Evolutionary conservation across 352 stramenopile species (phyloP).

Genomic region (Phytophthora tubulina): DNA sequence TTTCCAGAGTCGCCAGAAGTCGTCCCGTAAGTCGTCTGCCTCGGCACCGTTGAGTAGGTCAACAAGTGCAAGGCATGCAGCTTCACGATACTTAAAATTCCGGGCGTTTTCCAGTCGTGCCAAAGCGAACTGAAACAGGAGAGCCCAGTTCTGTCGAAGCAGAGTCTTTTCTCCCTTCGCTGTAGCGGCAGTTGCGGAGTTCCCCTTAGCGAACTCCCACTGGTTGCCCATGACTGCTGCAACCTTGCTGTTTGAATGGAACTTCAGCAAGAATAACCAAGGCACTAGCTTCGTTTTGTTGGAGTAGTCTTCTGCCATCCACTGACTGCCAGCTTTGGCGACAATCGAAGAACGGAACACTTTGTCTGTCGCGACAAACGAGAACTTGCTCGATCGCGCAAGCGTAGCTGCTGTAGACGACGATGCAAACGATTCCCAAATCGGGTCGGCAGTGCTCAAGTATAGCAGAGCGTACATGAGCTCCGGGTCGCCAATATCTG

Average conservation of each 20-base stretch:
- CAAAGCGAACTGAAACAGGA: slow-evolving; percentile 70
- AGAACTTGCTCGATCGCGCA: slow-evolving; percentile 38
- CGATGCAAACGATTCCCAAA: slow-evolving; percentile 59
- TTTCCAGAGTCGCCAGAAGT: slow-evolving; percentile 76
- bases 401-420: slow-evolving; percentile 3
- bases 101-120: slow-evolving; percentile 65
- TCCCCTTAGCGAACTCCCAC: slow-evolving; percentile 72
- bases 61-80: slow-evolving; percentile 66
- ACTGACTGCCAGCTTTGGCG: slow-evolving; percentile 62
- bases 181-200: slow-evolving; percentile 26
- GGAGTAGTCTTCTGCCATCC: slow-evolving; percentile 61
- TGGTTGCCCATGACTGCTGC: slow-evolving; percentile 70
- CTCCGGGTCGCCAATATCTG: slow-evolving; percentile 79
- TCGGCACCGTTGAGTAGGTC: slow-evolving; percentile 73
- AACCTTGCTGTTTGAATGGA: slow-evolving; percentile 77
- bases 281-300: slow-evolving; percentile 69
- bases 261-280: slow-evolving; percentile 83
- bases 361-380: slow-evolving; percentile 56
- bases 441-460: slow-evolving; percentile 77
- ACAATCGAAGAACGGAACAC: slow-evolving; percentile 61
- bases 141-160: slow-evolving; percentile 60
- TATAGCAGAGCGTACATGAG: slow-evolving; percentile 88
- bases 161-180: slow-evolving; percentile 58
- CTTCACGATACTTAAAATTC: slow-evolving; percentile 88
- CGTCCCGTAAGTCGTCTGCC: slow-evolving; percentile 50